Percentiles rank a stretch among this genome's conserved stretches.
Evolutionary conservation across 495 filamentous ascomycete genomes (phyloP).

Genomic region (Lasiosphaeria hispida): DNA sequence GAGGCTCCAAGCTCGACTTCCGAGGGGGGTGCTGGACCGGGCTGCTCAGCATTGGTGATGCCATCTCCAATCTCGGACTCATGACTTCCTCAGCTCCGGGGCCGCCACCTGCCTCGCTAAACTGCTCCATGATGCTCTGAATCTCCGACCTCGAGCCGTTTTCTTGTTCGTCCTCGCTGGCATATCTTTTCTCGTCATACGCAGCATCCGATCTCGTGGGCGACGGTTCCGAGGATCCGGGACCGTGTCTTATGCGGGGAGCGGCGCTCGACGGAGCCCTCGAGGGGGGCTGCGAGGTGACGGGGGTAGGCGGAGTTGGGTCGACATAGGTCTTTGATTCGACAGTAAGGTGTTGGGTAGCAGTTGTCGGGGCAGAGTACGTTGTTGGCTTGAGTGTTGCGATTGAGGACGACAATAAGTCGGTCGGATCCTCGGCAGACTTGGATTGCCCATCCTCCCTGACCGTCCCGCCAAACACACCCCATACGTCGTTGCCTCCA

Average conservation of each 20-base stretch:
- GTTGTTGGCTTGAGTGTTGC: constrained; percentile 50
- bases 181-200: constrained; percentile 49
- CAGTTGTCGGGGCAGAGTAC: constrained; percentile 25
- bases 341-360: constrained; percentile 41
- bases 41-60: constrained; percentile 63
- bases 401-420: constrained; percentile 52
- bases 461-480: neutral
- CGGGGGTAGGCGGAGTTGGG: constrained; percentile 60
- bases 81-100: constrained; percentile 72
- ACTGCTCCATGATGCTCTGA: constrained; percentile 92
- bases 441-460: constrained; percentile 10
- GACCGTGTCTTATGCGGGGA: constrained; percentile 30
- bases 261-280: constrained; percentile 47
- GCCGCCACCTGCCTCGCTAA: constrained; percentile 64
- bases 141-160: constrained; percentile 81
- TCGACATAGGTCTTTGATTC: constrained; percentile 56
- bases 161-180: constrained; percentile 57
- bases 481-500: neutral
- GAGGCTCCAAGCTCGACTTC: constrained; percentile 77
- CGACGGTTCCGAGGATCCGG: constrained; percentile 44
- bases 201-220: constrained; percentile 57
- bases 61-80: constrained; percentile 74
- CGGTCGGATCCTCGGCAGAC: constrained; percentile 21
- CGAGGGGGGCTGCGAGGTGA: constrained; percentile 46
- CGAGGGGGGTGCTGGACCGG: constrained; percentile 72